Evolutionary conservation across 1,284 basidiomycete genomes (phyloP).

Genomic region (Rhizoctonia solani): DNA sequence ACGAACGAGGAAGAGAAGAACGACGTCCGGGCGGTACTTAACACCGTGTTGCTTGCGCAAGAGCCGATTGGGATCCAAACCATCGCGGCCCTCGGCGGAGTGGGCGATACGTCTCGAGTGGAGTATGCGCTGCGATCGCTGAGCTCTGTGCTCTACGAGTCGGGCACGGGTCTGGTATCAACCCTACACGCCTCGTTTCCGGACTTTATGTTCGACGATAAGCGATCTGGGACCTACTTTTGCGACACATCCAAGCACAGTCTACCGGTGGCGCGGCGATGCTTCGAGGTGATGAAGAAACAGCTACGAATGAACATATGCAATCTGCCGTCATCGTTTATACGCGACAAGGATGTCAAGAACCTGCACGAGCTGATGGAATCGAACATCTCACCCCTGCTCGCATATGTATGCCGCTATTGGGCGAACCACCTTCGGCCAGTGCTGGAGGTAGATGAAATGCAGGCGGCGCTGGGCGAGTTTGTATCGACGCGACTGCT

Average conservation of each 20-base stretch:
- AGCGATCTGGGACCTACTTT: background rate
- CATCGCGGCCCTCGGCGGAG: background rate
- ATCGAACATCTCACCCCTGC: background rate
- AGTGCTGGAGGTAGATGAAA: background rate
- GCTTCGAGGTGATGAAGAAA: background rate
- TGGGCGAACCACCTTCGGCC: background rate
- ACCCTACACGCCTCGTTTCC: conserved; percentile 20
- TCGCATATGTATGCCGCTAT: background rate
- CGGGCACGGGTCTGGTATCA: background rate
- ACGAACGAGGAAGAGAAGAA: background rate
- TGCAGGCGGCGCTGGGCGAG: background rate
- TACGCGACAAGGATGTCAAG: background rate
- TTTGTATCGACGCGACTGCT: background rate
- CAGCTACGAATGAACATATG: conserved; percentile 1
- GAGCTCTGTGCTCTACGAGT: background rate
- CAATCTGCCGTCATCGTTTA: background rate
- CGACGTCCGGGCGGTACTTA: background rate
- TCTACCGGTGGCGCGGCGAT: background rate
- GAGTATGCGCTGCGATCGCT: background rate
- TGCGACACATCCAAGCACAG: background rate
- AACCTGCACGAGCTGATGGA: background rate
- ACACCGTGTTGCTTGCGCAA: background rate
- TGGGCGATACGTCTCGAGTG: background rate
- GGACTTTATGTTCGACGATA: conserved; percentile 6
- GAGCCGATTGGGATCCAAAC: background rate